Conservation (phyloP, 2,329 filamentous ascomycete genomes). For the Xylariomycetidae sp. region DNA sequence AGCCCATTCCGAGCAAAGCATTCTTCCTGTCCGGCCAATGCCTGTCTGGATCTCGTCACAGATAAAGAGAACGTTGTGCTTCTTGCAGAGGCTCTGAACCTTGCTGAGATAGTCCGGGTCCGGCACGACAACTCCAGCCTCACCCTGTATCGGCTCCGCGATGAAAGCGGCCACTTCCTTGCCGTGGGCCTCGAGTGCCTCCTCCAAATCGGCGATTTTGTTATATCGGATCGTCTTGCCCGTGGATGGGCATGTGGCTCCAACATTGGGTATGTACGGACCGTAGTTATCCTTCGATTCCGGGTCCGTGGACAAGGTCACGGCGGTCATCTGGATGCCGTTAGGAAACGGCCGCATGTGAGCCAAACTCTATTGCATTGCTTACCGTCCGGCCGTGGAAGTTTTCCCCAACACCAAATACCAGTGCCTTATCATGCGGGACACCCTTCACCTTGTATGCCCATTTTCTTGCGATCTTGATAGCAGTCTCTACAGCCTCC, state of each 20-base stretch:
- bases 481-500: slow-evolving; percentile 89
- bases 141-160: slow-evolving; percentile 94
- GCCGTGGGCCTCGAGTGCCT: slow-evolving; percentile 72
- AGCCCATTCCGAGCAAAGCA: slow-evolving; percentile 92
- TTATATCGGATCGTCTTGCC: slow-evolving; percentile 79
- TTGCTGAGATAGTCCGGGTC: slow-evolving; percentile 79
- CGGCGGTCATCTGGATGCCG: slow-evolving; percentile 82
- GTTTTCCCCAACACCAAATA: slow-evolving; percentile 84
- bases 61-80: slow-evolving; percentile 93
- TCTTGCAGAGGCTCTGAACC: slow-evolving; percentile 80
- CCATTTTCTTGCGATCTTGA: slow-evolving; percentile 97
- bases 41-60: slow-evolving; percentile 99
- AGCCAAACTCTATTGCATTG: slow-evolving; percentile 12
- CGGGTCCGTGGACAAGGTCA: slow-evolving; percentile 90
- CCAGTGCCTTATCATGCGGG: slow-evolving; percentile 71
- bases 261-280: slow-evolving; percentile 86
- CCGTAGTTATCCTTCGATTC: slow-evolving; percentile 97
- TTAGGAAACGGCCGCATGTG: too few relatives aligned
- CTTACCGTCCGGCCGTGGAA: slow-evolving; percentile 92
- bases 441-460: slow-evolving; percentile 95
- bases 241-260: slow-evolving; percentile 69
- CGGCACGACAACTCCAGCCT: slow-evolving; percentile 93
- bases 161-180: slow-evolving; percentile 86
- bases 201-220: slow-evolving; percentile 73
- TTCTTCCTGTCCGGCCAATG: slow-evolving; percentile 87